Evolutionary conservation across 129 eudicot genomes (phyloP).

Genomic region (Flaveria sonorensis): DNA sequence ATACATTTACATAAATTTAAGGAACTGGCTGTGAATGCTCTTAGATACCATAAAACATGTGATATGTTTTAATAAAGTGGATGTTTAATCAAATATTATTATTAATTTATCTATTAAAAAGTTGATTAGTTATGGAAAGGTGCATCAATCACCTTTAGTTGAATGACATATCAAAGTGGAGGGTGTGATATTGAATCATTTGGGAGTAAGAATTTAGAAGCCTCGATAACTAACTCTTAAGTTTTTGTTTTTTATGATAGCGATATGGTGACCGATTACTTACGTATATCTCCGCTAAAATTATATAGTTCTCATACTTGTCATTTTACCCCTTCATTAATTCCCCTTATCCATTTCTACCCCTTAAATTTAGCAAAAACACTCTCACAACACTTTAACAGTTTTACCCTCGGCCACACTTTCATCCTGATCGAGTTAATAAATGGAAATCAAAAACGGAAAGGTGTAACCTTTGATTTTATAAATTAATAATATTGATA

Average conservation of each 20-base stretch:
- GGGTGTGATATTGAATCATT: conserved; percentile 36
- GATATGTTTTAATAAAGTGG: conserved; percentile 9
- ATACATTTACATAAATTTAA: too few relatives aligned
- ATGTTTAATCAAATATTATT: conserved; percentile 6
- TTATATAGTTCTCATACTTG: not conserved
- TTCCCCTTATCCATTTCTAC: not conserved
- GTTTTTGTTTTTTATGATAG: conserved; percentile 3
- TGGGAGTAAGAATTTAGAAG: conserved; percentile 33
- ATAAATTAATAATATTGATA: too few relatives aligned
- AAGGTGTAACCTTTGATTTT: not conserved
- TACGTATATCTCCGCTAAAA: conserved; percentile 30
- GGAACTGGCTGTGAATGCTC: too few relatives aligned
- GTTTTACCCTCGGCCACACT: not conserved
- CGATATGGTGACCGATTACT: conserved; percentile 44
- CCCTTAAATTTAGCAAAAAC: not conserved
- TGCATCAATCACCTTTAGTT: conserved; percentile 37
- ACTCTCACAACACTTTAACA: not conserved
- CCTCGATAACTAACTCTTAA: conserved; percentile 28
- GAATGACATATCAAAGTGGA: conserved; percentile 32
- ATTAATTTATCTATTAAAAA: not conserved
- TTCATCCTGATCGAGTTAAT: not conserved
- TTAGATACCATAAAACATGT: not conserved
- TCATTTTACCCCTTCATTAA: conserved; percentile 17
- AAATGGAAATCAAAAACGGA: not conserved
- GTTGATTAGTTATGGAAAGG: conserved; percentile 32